Percentiles rank a stretch among this genome's conserved stretches.
Evolutionary conservation across 2,329 filamentous ascomycete species (phyloP).

Genomic region (Sphaerulina vaccinii): DNA sequence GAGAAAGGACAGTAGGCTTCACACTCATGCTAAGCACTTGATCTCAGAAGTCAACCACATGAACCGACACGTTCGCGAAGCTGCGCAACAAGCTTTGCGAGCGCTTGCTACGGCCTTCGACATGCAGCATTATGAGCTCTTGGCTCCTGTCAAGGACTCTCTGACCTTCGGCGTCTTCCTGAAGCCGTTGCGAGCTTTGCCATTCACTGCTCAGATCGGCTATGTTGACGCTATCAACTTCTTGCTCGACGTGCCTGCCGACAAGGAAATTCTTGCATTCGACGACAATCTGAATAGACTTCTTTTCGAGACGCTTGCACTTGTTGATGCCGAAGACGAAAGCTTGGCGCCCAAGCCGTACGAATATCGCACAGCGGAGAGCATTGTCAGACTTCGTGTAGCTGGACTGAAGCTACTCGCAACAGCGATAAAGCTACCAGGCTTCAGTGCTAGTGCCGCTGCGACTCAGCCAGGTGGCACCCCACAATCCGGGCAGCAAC

Average conservation of each 20-base stretch:
- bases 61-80: conserved; percentile 90
- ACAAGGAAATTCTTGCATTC: conserved; percentile 73
- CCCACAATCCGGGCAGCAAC: conserved; percentile 30
- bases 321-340: conserved; percentile 94
- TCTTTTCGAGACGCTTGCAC: conserved; percentile 86
- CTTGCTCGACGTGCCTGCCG: conserved; percentile 82
- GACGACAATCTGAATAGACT: conserved; percentile 88
- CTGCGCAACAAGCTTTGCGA: conserved; percentile 76
- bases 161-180: conserved; percentile 90
- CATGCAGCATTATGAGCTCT: conserved; percentile 80
- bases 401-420: conserved; percentile 91
- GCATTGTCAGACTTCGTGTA: conserved; percentile 86
- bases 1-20: conserved; percentile 64
- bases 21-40: conserved; percentile 77
- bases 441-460: conserved; percentile 68
- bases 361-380: conserved; percentile 92
- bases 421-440: conserved; percentile 88
- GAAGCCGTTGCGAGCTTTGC: conserved; percentile 88
- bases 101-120: conserved; percentile 76
- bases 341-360: conserved; percentile 86
- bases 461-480: conserved; percentile 11
- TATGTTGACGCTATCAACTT: conserved; percentile 98
- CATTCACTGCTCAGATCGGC: conserved; percentile 93
- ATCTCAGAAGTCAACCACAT: conserved; percentile 89
- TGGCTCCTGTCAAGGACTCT: conserved; percentile 85